phyloP scores from a whole-genome alignment of 2,329 filamentous ascomycete species.

The Diaporthe capsici region DNA sequence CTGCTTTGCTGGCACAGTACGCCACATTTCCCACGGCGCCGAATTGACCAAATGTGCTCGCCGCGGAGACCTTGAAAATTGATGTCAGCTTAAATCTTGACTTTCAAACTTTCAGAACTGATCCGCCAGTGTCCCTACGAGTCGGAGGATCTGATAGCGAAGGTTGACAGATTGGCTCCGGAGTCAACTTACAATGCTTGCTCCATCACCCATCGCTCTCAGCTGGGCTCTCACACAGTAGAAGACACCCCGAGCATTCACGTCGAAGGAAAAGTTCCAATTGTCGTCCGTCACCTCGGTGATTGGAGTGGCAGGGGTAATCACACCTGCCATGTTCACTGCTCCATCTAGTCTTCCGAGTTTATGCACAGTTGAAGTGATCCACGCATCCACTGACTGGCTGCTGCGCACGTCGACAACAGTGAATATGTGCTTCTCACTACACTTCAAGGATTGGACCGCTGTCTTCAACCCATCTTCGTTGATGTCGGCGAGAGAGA shows the following conservation, averaged over 20 bases:
- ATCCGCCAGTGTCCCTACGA: too few species aligned
- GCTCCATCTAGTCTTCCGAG: constrained; percentile 8
- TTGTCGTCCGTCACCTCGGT: background rate
- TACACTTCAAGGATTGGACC: background rate
- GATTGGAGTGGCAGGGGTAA: background rate
- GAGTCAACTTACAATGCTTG: background rate
- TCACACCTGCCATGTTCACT: constrained; percentile 7
- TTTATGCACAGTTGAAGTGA: background rate
- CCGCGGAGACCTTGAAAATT: background rate
- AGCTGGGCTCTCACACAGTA: constrained; percentile 6
- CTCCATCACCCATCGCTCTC: constrained; percentile 2
- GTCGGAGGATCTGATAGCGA: too few species aligned
- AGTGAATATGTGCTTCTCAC: constrained; percentile 2
- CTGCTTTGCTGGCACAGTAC: constrained; percentile 9
- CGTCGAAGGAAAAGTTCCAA: constrained; percentile 6
- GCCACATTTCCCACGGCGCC: constrained; percentile 4
- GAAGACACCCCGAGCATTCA: background rate
- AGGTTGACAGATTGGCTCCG: too few species aligned
- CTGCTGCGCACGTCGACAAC: constrained; percentile 8
- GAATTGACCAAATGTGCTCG: constrained; percentile 19
- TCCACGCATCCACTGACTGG: constrained; percentile 4
- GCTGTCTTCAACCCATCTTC: background rate
- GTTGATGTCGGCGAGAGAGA: constrained; percentile 10
- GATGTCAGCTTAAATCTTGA: background rate
- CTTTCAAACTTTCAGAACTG: too few species aligned